Percentiles rank a stretch among this genome's conserved stretches.
Conservation (phyloP, 1,284 basidiomycete species). For the Meripilus lineatus region DNA sequence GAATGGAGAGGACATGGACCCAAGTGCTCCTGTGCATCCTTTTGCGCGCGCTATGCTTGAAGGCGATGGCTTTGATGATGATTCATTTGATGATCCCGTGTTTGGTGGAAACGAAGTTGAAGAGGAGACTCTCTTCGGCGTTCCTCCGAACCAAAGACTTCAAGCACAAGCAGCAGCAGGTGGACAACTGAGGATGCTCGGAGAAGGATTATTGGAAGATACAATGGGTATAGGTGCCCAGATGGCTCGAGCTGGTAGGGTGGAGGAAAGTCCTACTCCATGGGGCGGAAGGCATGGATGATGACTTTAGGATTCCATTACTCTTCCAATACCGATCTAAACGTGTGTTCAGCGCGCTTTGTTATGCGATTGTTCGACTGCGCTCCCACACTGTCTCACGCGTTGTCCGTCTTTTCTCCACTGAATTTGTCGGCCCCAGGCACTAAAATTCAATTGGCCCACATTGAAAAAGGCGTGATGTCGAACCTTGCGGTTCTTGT, state of each 20-base stretch:
- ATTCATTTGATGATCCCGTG: constrained; percentile 38
- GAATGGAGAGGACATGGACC: constrained; percentile 25
- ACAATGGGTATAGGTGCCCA: constrained; percentile 55
- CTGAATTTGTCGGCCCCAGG: too few relatives aligned
- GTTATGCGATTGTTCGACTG: too few relatives aligned
- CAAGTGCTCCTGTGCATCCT: constrained; percentile 44
- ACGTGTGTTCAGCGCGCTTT: too few relatives aligned
- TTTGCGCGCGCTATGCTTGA: constrained; percentile 35
- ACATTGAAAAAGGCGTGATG: too few relatives aligned
- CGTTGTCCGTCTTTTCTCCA: too few relatives aligned
- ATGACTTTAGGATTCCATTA: too few relatives aligned
- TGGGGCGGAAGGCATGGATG: constrained; percentile 15
- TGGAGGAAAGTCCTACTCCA: constrained; percentile 65
- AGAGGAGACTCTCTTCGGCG: constrained; percentile 69
- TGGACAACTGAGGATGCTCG: constrained; percentile 43
- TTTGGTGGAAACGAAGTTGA: constrained; percentile 28
- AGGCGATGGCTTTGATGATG: constrained; percentile 33
- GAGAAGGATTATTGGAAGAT: constrained; percentile 56
- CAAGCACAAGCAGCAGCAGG: constrained; percentile 19
- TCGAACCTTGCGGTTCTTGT: too few relatives aligned
- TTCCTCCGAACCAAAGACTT: constrained; percentile 44
- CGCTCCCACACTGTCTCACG: too few relatives aligned
- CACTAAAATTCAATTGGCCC: too few relatives aligned
- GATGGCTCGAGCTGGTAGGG: constrained; percentile 39
- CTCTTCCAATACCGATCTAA: too few relatives aligned